Conservation (phyloP, 257 asterid species). For the Forsythia suspensa region DNA sequence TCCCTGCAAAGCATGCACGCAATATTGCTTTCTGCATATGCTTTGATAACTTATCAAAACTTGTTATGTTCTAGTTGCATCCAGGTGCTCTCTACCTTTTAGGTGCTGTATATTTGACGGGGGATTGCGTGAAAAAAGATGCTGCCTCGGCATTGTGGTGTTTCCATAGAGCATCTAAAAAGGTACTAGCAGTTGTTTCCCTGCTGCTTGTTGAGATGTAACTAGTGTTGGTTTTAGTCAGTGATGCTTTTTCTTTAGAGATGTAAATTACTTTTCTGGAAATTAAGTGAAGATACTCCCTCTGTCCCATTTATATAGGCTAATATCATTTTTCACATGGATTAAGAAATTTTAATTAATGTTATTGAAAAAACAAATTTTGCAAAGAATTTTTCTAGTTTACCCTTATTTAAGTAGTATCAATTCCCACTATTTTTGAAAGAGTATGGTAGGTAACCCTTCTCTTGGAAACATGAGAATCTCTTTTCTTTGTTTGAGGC, state of each 20-base stretch:
- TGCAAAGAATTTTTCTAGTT: too few relatives aligned
- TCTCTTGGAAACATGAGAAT: too few relatives aligned
- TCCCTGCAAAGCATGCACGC: constrained; percentile 13
- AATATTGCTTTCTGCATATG: neutral
- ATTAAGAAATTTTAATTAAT: too few relatives aligned
- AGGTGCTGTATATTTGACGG: constrained; percentile 88
- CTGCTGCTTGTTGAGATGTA: constrained; percentile 17
- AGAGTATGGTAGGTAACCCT: too few relatives aligned
- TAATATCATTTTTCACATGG: too few relatives aligned
- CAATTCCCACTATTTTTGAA: too few relatives aligned
- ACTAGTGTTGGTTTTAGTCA: neutral
- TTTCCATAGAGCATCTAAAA: constrained; percentile 92
- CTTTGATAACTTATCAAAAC: constrained; percentile 21
- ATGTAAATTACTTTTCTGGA: neutral
- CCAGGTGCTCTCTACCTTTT: constrained; percentile 94
- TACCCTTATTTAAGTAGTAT: too few relatives aligned
- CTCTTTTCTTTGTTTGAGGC: too few relatives aligned
- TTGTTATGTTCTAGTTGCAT: constrained; percentile 60
- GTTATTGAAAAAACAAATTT: too few relatives aligned
- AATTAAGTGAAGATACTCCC: neutral
- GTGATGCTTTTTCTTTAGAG: neutral
- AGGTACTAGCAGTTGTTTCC: constrained; percentile 43
- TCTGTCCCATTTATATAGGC: too few relatives aligned
- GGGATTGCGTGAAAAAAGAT: constrained; percentile 92
- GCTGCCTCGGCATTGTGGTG: constrained; percentile 90